Base-by-base conservation (phyloP, 306 rosid species). In the Cajanus cajan region DNA sequence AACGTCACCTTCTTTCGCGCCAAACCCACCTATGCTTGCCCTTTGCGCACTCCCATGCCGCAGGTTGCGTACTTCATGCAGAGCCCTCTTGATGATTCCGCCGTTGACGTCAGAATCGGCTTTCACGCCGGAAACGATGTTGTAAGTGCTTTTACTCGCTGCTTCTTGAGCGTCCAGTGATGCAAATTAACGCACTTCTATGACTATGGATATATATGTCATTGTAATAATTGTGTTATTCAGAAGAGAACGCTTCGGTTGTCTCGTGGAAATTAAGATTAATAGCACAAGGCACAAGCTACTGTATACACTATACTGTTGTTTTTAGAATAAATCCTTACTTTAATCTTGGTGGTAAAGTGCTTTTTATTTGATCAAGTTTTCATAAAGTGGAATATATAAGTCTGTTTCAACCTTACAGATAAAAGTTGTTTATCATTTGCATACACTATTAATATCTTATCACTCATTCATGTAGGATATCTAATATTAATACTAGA, bases 31-130 rank as follows among this genome's bases (percentile, higher is more conserved):
- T 86, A 83, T 82, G 91, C 86, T 16, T 85, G 87, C 57, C 96
- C 93, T n/a, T 43, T 92, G 40, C 78, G 80, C 11, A 39, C 97
- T 37, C 96, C 93, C 0, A 39, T 92, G 40, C 90, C 89, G 0
- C 90, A 89, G 55, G 92, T 83, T 7, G 84, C 90, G 0, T 90
- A 84, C 28, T 85, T 93, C 81, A 83, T 90, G 77, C 92, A 87
- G 75, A 93, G 76, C 67, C 97, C 93, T 4, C 12, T 12, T 37
- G 89, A 89, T 19, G 9, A 13, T 14, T 61, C 25, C 13, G 82
- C 78, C 43, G 82, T 92, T 62, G 89, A 90, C 37, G 70, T 92
- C 28, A 88, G 93, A 73, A 86, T 92, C 48, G 92, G 91, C 9
- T 68, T 92, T 68, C 80, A 74, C 43, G 80, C 82, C 0, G 78